Conservation (phyloP, 352 stramenopile species). For the Blastocystis sp. region DNA sequence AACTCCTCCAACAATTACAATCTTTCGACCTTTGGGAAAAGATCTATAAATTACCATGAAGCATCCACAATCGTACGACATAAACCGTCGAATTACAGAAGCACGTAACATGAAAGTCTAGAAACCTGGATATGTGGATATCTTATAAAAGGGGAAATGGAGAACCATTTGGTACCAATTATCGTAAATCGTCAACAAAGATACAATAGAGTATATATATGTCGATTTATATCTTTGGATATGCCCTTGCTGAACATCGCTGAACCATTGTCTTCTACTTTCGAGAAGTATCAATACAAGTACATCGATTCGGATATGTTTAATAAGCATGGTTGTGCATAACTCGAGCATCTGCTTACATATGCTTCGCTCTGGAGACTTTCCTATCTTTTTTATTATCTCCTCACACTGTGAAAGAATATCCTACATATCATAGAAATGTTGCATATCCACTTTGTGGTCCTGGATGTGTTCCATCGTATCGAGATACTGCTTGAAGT, state of each 20-base stretch:
- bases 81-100: not conserved
- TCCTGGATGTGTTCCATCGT: not conserved
- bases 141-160: not conserved
- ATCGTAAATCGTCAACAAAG: not conserved
- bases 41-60: not conserved
- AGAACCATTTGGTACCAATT: not conserved
- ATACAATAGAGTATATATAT: not conserved
- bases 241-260: not conserved
- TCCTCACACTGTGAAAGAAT: not conserved
- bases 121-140: not conserved
- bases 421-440: not conserved
- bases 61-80: not conserved
- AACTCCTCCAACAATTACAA: slow-evolving; percentile 71
- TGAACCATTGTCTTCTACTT: not conserved
- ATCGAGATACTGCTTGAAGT: not conserved
- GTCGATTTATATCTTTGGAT: not conserved
- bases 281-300: not conserved
- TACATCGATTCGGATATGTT: not conserved
- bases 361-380: not conserved
- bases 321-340: not conserved
- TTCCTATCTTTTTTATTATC: not conserved
- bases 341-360: not conserved
- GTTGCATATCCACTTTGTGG: not conserved
- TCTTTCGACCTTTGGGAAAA: slow-evolving; percentile 64
- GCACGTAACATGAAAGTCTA: not conserved